phyloP scores from a whole-genome alignment of 208 protist species.

The Acanthamoeba triangularis region DNA sequence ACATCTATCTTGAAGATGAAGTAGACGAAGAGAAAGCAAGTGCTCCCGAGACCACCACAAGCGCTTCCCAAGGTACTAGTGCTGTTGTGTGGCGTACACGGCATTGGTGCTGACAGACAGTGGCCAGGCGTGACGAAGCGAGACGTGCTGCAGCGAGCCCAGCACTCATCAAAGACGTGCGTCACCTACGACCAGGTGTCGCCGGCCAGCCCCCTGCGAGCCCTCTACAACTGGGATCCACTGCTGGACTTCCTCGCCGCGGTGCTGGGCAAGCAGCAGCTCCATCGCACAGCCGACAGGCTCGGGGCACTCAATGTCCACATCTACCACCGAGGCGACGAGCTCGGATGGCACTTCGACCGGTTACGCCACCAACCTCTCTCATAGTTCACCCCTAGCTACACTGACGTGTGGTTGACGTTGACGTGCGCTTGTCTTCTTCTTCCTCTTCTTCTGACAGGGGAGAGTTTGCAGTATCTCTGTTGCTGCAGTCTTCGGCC shows the following conservation, averaged over 20 bases:
- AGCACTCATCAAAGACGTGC: slow-evolving; percentile 70
- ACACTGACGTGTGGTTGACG: too few relatives aligned
- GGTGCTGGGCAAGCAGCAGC: slow-evolving; percentile 62
- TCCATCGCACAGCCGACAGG: slow-evolving; percentile 33
- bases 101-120: too few relatives aligned
- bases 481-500: slow-evolving; percentile 70
- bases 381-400: too few relatives aligned
- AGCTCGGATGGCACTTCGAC: slow-evolving; percentile 69
- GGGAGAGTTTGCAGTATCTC: slow-evolving; percentile 59
- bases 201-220: neutral
- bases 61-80: neutral
- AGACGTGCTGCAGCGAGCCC: neutral
- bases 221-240: slow-evolving; percentile 8
- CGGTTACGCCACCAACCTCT: neutral
- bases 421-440: too few relatives aligned
- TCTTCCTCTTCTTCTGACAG: too few relatives aligned
- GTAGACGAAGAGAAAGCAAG: too few relatives aligned
- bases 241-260: slow-evolving; percentile 13
- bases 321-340: slow-evolving; percentile 16
- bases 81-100: too few relatives aligned
- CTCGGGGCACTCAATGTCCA: slow-evolving; percentile 62
- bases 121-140: neutral
- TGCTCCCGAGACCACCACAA: neutral
- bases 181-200: slow-evolving; percentile 68
- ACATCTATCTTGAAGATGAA: slow-evolving; percentile 52